These are phyloP conservation scores for Lagenaria siceraria DNA, from an alignment of 306 rosid species.

Conservation along the genomic window DNA sequence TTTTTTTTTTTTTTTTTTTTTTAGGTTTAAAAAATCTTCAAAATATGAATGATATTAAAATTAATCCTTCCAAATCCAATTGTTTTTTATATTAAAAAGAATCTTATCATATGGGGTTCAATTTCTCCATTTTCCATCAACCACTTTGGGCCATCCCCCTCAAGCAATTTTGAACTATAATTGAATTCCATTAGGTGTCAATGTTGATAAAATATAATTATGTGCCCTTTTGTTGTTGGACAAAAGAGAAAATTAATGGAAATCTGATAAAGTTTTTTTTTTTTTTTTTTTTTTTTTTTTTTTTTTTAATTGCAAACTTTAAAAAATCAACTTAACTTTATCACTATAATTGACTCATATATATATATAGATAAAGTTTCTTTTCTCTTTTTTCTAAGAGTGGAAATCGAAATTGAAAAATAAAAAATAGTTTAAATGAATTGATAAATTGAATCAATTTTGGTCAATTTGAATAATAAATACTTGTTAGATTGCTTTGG, in stretches of 20 bases:
- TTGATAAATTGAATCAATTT: background rate
- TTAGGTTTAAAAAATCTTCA: background rate
- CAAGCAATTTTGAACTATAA: background rate
- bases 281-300: background rate
- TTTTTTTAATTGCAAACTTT: background rate
- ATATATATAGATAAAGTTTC: background rate
- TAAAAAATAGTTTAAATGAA: background rate
- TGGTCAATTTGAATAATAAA: too few relatives aligned
- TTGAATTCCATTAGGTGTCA: slow-evolving; percentile 3
- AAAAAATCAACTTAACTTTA: background rate
- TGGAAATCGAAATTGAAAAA: background rate
- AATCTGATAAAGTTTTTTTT: background rate
- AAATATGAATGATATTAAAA: background rate
- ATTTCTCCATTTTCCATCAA: background rate
- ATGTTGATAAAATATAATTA: background rate
- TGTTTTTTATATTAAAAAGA: background rate
- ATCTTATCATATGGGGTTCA: slow-evolving; percentile 1
- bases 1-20: background rate
- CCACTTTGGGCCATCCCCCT: background rate
- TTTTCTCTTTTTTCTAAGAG: background rate
- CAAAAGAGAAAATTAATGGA: background rate
- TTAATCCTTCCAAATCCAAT: background rate
- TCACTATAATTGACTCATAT: background rate
- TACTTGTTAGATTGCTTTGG: too few relatives aligned
- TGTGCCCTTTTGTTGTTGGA: background rate